phyloP scores from a whole-genome alignment of 108 stramenopile genomes.

The Aurantiochytrium sp. region DNA sequence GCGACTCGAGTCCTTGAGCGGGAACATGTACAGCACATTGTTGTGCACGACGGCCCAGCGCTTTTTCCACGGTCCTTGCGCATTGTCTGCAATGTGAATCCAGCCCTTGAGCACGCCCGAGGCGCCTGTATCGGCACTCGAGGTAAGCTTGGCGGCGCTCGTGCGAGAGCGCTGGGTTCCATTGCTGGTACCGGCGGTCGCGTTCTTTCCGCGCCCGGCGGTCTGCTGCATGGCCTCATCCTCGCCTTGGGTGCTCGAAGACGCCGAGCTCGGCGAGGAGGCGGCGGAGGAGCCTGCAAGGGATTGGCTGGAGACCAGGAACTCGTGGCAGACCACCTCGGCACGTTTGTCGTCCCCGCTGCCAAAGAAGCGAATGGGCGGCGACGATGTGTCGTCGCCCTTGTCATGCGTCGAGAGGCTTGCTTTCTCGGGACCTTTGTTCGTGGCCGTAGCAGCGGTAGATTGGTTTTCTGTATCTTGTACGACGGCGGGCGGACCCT shows the following conservation, averaged over 20 bases:
- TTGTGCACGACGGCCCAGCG: background rate
- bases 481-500: no score
- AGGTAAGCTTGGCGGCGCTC: background rate
- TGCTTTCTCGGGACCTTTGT: no score
- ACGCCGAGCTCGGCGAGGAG: background rate
- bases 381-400: background rate
- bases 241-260: no score
- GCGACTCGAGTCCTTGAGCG: background rate
- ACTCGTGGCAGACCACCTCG: background rate
- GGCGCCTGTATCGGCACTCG: background rate
- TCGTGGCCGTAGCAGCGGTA: no score
- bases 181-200: no score
- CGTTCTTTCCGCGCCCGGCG: no score
- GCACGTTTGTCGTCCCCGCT: background rate
- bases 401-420: no score
- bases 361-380: background rate
- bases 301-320: background rate
- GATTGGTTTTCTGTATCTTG: no score
- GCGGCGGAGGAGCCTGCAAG: background rate
- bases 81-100: background rate
- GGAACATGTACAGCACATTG: conserved; percentile 14
- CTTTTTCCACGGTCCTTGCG: background rate
- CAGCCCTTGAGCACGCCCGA: background rate
- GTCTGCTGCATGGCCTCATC: no score
- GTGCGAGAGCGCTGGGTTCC: background rate